A percentile compares a stretch with the other conserved stretches of the same genome.
Conservation (phyloP, 2,329 filamentous ascomycete species). For the Helminthosporium solani region DNA sequence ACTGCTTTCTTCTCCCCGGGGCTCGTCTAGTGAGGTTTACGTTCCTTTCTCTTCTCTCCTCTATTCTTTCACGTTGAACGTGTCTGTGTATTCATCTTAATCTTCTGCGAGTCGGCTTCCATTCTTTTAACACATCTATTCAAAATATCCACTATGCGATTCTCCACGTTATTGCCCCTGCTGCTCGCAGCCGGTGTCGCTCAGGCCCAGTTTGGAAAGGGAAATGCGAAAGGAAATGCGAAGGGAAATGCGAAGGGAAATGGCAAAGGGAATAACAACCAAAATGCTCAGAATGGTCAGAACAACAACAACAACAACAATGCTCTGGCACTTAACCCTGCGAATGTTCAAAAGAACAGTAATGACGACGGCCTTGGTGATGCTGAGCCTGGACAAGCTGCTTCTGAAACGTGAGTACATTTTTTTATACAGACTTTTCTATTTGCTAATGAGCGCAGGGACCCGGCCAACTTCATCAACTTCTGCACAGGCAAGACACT, state of each 20-base stretch:
- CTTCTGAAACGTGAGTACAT: slow-evolving; percentile 49
- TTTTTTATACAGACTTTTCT: neutral
- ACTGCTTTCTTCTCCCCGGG: slow-evolving; percentile 29
- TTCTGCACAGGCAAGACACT: slow-evolving; percentile 56
- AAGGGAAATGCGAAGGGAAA: neutral
- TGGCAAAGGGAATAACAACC: slow-evolving; percentile 18
- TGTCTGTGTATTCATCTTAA: slow-evolving; percentile 41
- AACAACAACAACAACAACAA: slow-evolving; percentile 18
- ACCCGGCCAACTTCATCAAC: slow-evolving; percentile 60
- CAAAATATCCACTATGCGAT: slow-evolving; percentile 32
- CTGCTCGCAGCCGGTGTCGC: slow-evolving; percentile 39
- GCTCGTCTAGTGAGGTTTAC: slow-evolving; percentile 41
- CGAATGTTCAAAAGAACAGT: slow-evolving; percentile 48
- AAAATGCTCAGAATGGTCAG: slow-evolving; percentile 14
- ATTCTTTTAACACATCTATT: slow-evolving; percentile 31
- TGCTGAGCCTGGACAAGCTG: slow-evolving; percentile 43
- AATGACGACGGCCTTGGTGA: slow-evolving; percentile 43
- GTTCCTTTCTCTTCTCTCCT: slow-evolving; percentile 43
- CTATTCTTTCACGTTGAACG: slow-evolving; percentile 44
- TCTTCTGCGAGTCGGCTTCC: slow-evolving; percentile 42
- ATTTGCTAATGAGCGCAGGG: slow-evolving; percentile 31
- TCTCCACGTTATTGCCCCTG: slow-evolving; percentile 36
- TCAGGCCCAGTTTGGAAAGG: slow-evolving; percentile 34
- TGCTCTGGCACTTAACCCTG: slow-evolving; percentile 34
- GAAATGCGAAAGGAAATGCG: slow-evolving; percentile 13